phyloP scores from a whole-genome alignment of 2,329 filamentous ascomycete genomes.

The Beauveria scarabaeidicola region DNA sequence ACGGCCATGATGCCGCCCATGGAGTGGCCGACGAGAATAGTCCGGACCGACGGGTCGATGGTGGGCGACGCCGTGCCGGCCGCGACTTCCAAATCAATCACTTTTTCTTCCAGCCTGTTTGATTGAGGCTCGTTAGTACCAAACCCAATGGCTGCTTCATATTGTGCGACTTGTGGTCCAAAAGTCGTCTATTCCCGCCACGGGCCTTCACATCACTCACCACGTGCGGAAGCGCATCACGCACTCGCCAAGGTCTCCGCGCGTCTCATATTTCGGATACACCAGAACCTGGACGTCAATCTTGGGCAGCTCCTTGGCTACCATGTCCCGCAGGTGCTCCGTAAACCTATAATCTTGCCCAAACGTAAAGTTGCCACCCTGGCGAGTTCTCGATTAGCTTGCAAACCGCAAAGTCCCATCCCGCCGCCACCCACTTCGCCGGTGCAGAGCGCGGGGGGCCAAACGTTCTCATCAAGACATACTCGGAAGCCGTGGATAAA shows the following conservation, averaged over 20 bases:
- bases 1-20: constrained; percentile 94
- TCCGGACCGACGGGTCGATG: constrained; percentile 74
- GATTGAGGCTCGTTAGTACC: neutral
- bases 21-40: constrained; percentile 76
- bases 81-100: constrained; percentile 88
- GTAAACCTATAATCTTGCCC: constrained; percentile 57
- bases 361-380: constrained; percentile 75
- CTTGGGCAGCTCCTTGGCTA: constrained; percentile 59
- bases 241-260: constrained; percentile 63
- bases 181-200: no score
- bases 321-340: constrained; percentile 56
- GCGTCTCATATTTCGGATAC: constrained; percentile 79
- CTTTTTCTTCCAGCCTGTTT: constrained; percentile 71
- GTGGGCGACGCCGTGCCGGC: constrained; percentile 74
- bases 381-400: neutral
- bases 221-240: constrained; percentile 69
- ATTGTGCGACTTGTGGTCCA: no score
- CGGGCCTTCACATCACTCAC: constrained; percentile 31
- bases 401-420: neutral
- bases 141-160: no score
- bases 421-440: neutral
- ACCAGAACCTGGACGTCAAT: constrained; percentile 58
- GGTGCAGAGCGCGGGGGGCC: neutral
- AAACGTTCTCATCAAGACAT: constrained; percentile 7
- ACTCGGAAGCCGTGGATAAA: constrained; percentile 89